phyloP scores from a whole-genome alignment of 768 basidiomycete species.

The Boletus sensibilis region DNA sequence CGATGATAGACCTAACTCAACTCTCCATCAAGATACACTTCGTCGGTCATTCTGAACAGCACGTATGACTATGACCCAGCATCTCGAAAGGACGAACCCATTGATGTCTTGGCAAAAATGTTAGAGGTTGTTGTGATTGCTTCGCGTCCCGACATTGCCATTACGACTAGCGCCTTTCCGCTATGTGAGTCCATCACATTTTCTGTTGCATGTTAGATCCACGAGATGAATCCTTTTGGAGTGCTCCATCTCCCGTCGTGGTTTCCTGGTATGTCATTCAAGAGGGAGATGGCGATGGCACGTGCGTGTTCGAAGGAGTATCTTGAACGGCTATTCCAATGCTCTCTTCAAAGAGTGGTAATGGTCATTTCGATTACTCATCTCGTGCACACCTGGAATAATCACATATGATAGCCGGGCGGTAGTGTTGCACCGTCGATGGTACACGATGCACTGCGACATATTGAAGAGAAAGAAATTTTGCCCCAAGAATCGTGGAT shows the following conservation, averaged over 20 bases:
- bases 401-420: neutral
- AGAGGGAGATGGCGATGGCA: neutral
- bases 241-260: slow-evolving; percentile 12
- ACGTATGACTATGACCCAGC: slow-evolving; percentile 1
- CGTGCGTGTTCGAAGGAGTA: neutral
- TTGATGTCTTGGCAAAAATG: neutral
- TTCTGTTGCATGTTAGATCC: neutral
- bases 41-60: neutral
- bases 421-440: neutral
- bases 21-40: neutral
- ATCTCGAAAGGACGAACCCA: slow-evolving; percentile 1
- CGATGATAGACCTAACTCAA: no score
- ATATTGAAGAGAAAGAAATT: neutral
- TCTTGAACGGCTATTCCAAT: slow-evolving; percentile 4
- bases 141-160: neutral
- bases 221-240: neutral
- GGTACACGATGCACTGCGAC: slow-evolving; percentile 5
- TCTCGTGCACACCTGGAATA: neutral
- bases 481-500: slow-evolving; percentile 1
- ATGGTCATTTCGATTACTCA: neutral
- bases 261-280: slow-evolving; percentile 20
- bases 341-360: slow-evolving; percentile 7
- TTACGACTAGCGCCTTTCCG: neutral
- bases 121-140: neutral
- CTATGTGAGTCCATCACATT: no score